A percentile compares a stretch with the other conserved stretches of the same genome.
These are phyloP conservation scores for Raffaelea ambrosiae DNA, from an alignment of 2,329 filamentous ascomycete species.

Conservation along the genomic window DNA sequence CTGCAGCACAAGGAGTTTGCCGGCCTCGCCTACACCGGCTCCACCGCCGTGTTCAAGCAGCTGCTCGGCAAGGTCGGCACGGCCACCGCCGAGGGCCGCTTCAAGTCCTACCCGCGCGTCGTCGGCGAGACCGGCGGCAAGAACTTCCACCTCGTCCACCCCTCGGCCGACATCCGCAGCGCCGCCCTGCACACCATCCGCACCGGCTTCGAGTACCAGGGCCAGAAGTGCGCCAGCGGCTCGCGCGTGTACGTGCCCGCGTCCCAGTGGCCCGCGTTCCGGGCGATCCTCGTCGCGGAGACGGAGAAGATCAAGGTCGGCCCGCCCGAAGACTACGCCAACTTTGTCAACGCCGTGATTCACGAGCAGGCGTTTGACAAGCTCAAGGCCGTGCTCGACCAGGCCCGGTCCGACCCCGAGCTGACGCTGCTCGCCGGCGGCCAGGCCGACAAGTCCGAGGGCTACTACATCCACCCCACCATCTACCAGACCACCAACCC, in stretches of 20 bases:
- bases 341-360: conserved; percentile 42
- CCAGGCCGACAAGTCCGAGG: conserved; percentile 29
- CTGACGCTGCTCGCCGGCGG: conserved; percentile 37
- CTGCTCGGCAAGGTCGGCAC: conserved; percentile 78
- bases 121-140: conserved; percentile 43
- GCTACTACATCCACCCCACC: conserved; percentile 37
- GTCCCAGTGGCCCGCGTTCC: conserved; percentile 30
- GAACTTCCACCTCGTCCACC: conserved; percentile 43
- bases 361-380: conserved; percentile 36
- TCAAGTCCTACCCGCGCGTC: conserved; percentile 58
- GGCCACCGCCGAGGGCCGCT: conserved; percentile 71
- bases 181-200: conserved; percentile 37
- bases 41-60: conserved; percentile 79
- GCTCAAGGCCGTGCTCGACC: conserved; percentile 33
- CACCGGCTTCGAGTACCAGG: conserved; percentile 40
- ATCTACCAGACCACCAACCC: conserved; percentile 33
- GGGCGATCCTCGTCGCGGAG: conserved; percentile 27
- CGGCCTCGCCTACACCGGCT: conserved; percentile 88
- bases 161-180: conserved; percentile 34
- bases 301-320: conserved; percentile 23
- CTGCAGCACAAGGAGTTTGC: conserved; percentile 73
- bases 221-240: conserved; percentile 42
- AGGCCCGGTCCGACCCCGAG: conserved; percentile 30
- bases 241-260: conserved; percentile 47
- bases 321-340: conserved; percentile 20